These are phyloP conservation scores for Cercospora beticola DNA, from an alignment of 2,329 filamentous ascomycete genomes.

Conservation along the genomic window DNA sequence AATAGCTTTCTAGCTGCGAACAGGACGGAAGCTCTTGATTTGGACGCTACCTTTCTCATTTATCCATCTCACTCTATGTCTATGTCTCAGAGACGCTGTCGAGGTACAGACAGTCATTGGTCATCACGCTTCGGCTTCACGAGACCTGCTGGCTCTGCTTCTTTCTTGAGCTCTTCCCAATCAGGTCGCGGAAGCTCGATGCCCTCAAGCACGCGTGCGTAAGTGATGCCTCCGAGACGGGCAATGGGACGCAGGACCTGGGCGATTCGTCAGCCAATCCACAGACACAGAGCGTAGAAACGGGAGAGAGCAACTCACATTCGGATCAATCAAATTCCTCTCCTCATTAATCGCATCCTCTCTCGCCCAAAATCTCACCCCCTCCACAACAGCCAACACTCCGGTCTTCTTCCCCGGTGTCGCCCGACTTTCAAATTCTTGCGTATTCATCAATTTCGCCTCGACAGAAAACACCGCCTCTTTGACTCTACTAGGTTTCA, in stretches of 20 bases:
- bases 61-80: neutral
- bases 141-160: conserved; percentile 56
- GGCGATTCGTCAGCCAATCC: conserved; percentile 7
- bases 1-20: neutral
- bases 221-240: conserved; percentile 82
- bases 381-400: conserved; percentile 75
- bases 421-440: conserved; percentile 74
- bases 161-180: conserved; percentile 50
- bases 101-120: conserved; percentile 34
- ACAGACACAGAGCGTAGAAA: no score
- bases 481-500: conserved; percentile 69
- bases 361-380: conserved; percentile 81
- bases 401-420: conserved; percentile 73
- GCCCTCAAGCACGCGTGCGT: conserved; percentile 67
- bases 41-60: neutral
- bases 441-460: conserved; percentile 68
- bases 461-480: conserved; percentile 85
- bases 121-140: conserved; percentile 49
- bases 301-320: no score
- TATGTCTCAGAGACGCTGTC: neutral
- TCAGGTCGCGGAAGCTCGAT: conserved; percentile 68
- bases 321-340: conserved; percentile 69
- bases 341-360: conserved; percentile 85
- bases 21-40: conserved; percentile 7
- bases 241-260: conserved; percentile 72